Evolutionary conservation across 495 filamentous ascomycete genomes (phyloP).

Genomic region (Bacidia gigantensis): DNA sequence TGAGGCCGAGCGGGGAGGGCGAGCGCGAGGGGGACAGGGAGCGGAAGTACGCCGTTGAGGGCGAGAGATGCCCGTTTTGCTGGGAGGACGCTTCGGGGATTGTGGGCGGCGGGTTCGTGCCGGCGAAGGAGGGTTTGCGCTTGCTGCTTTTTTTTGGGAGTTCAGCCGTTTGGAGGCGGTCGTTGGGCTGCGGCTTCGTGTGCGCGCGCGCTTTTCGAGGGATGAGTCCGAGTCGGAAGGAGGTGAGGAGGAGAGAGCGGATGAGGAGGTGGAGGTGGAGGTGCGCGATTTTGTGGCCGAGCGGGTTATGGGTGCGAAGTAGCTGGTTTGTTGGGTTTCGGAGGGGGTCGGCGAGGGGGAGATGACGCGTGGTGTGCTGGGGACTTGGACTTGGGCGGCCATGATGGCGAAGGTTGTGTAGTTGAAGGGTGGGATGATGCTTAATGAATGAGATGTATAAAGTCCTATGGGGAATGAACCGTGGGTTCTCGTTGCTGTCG

Average conservation of each 20-base stretch:
- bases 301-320: conserved; percentile 49
- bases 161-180: conserved; percentile 22
- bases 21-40: conserved; percentile 77
- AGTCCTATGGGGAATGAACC: background rate
- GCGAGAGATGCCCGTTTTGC: conserved; percentile 60
- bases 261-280: conserved; percentile 26
- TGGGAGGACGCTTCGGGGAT: conserved; percentile 28
- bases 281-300: conserved; percentile 38
- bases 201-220: conserved; percentile 28
- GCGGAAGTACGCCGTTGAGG: conserved; percentile 52
- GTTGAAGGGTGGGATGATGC: conserved; percentile 9
- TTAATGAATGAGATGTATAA: background rate
- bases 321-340: conserved; percentile 34
- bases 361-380: conserved; percentile 55
- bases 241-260: conserved; percentile 32
- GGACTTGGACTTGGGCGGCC: conserved; percentile 32
- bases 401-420: conserved; percentile 23
- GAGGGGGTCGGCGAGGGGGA: conserved; percentile 56
- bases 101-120: conserved; percentile 20
- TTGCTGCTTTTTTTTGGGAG: conserved; percentile 27
- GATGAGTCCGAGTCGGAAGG: conserved; percentile 26
- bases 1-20: conserved; percentile 82
- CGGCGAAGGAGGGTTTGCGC: conserved; percentile 17
- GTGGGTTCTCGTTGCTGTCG: background rate
- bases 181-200: conserved; percentile 27